Evolutionary conservation across 2,329 filamentous ascomycete genomes (phyloP), one percentile per base, ranked within the genome.

Genomic region (Tothia fuscella): DNA sequence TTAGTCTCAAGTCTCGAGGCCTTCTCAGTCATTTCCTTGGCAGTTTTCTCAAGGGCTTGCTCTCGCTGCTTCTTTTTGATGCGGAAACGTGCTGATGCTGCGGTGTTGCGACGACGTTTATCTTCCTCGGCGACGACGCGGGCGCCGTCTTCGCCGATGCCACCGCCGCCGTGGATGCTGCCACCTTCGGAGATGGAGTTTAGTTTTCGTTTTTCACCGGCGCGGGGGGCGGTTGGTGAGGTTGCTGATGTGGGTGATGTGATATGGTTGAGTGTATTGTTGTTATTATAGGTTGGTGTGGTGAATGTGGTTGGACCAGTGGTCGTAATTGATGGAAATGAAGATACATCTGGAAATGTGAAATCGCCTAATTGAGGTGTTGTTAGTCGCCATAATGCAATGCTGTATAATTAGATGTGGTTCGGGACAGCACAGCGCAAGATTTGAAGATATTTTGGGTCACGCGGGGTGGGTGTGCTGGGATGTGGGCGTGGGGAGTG

Each of bases 11-110:
- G 57, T 12, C 56, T 47, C 30, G 51, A 54, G 41, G 69, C 63
- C 49, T 66, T 63, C 45, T 70, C 67, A 25, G 57, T 58, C 64
- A 70, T 70, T 40, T 70, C 67, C 54, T 67, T 68, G 37, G 66
- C 60, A 16, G 61, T 61, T 58, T 68, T 66, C 59, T 71, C 67
- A 32, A 71, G 61, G 6, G 62, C 64, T 49, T 67, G 64, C 53
- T 71, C 67, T 34, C 67, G 64, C 53, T 70, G 66, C 64, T 71
- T 71, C 66, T 71, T 71, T 61, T 71, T 71, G 47, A 71, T 62
- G 35, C 67, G 65, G 62, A 71, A 71, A 32, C 67, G 64, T 13
- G 67, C 67, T 43, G 61, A 65, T n/a, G 67, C 67, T 29, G 67
- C 67, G 1, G 67, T 71, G 56, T 71, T 71, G 46, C 67, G 65